Base-by-base conservation (phyloP, 768 basidiomycete species). In the Collybiopsis confluens region DNA sequence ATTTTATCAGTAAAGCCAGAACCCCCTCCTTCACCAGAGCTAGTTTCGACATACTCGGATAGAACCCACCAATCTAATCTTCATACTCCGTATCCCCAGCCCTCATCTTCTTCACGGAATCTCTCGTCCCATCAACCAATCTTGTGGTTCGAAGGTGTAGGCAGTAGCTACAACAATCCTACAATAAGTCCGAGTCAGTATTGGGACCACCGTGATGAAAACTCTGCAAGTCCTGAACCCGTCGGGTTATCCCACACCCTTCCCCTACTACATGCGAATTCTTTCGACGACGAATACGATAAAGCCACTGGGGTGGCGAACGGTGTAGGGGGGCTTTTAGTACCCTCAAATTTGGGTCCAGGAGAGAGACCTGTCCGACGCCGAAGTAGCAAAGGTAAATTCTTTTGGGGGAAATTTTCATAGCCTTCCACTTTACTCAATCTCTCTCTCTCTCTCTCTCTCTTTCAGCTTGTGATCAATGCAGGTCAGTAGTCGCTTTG, bases 391-490 rank as follows among this genome's bases (percentile, higher is more conserved):
- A 91, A 90, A 80, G 86, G 86, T 80, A 59, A 20, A 69, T 67
- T 38, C 44, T 47, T 23, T n/a, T n/a, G n/a, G n/a, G n/a, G n/a
- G n/a, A n/a, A n/a, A n/a, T n/a, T n/a, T n/a, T n/a, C n/a, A n/a
- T n/a, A n/a, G n/a, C 30, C 52, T 15, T 52, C 44, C 15, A 46
- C 43, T 8, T 44, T 42, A 13, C 45, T 36, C 35, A 6, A 53
- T 52, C 28, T 47, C 28, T 24, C 30, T 51, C 27, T 52, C 48
- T 18, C 44, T 42, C 45, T 48, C 60, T 54, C 42, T 6, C 6
- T 46, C 5, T 38, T 45, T 33, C 51, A 88, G 90, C 91, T 21
- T 93, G 90, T 70, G 90, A 92, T 69, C 89, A 92, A 62, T 92
- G 91, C 67, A 81, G 30, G 30, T 33, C 30, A 13, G 30, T 6